Evolutionary conservation across 805 yeast species (phyloP), one percentile per base, ranked within the genome.

Genomic region (Candida qinlingensis): DNA sequence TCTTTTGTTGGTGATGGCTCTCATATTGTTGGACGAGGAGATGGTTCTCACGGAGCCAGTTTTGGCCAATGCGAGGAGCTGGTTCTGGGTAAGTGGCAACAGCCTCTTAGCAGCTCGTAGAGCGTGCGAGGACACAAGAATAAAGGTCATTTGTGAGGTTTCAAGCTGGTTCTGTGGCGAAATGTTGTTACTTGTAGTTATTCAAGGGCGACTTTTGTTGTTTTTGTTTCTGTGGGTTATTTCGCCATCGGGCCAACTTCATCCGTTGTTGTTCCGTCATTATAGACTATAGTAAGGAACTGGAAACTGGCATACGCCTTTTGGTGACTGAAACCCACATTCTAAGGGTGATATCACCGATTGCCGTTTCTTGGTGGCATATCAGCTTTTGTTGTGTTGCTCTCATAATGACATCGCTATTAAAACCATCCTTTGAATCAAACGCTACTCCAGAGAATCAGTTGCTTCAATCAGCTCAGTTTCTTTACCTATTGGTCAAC

Each of bases 401-500:
- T 31, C 11, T 6, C 19, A 28, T 39, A 27, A 42, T 42, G 45
- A 27, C 34, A 12, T 42, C 45, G 45, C 45, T 42, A 40, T 11
- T 11, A 31, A 31, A 31, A 8, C 34, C 34, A 11, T 31, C 34
- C 11, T 11, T 31, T 31, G 34, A 31, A 8, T 8, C 34, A 31
- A 31, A 31, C 11, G 11, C 34, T 11, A 31, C 34, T 31, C 2
- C 34, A 31, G 34, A 31, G 34, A 31, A 31, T 11, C 34, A 52
- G 11, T 31, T 52, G 36, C 45, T 55, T 35, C 53, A 52, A 44
- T 37, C 60, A 1, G 48, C 59, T 11, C 57, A 51, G 26, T 58
- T 60, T 33, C 53, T 61, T 11, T 45, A 59, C 42, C 37, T 63
- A 8, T 52, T 62, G 48, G 64, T 80, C 35, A 73, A 75, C 52